phyloP scores from a whole-genome alignment of 306 rosid species.

The Acmispon strigosus region DNA sequence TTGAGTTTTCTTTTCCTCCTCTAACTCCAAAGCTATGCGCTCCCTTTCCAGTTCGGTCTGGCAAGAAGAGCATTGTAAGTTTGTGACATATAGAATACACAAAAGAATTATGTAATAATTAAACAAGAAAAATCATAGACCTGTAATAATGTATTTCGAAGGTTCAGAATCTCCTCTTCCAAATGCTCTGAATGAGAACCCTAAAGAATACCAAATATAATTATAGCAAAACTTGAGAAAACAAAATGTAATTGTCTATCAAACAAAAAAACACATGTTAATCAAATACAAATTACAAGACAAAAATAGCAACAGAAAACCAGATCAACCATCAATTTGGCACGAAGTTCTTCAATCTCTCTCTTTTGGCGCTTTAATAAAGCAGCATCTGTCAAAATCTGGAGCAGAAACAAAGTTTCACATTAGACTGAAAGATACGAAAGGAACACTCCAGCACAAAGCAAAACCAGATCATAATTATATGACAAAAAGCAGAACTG shows the following conservation, averaged over 20 bases:
- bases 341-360: slow-evolving; percentile 91
- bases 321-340: slow-evolving; percentile 72
- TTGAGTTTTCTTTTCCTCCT: slow-evolving; percentile 87
- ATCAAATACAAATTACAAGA: not conserved
- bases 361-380: slow-evolving; percentile 89
- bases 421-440: slow-evolving; percentile 7
- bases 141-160: slow-evolving; percentile 85
- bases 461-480: slow-evolving; percentile 17
- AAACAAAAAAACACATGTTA: not conserved
- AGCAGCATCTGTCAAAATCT: slow-evolving; percentile 99
- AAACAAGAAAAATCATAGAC: slow-evolving; percentile 32
- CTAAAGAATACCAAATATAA: slow-evolving; percentile 35
- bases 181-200: slow-evolving; percentile 94
- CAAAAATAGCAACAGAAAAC: not conserved
- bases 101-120: slow-evolving; percentile 6
- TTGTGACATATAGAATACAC: slow-evolving; percentile 11
- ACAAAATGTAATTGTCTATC: not conserved
- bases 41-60: slow-evolving; percentile 94
- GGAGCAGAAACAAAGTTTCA: slow-evolving; percentile 13
- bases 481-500: not conserved
- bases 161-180: slow-evolving; percentile 72
- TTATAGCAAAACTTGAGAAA: not conserved
- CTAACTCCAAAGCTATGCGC: slow-evolving; percentile 92
- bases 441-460: slow-evolving; percentile 2
- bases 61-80: slow-evolving; percentile 12